Conservation (phyloP, 2,329 filamentous ascomycete genomes). For the Clonostachys sp. region DNA sequence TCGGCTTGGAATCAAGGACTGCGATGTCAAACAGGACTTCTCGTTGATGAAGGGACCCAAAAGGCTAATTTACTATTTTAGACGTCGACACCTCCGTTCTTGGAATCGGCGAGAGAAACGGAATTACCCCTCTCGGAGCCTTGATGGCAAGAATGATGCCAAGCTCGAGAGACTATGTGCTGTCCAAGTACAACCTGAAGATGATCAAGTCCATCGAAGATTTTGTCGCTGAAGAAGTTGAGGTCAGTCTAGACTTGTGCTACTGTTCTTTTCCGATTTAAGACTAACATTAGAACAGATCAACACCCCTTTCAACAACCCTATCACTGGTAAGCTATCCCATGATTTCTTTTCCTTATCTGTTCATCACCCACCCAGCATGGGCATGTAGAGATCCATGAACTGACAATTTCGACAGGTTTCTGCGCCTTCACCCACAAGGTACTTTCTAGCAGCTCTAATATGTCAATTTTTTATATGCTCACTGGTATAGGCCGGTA, state of each 20-base stretch:
- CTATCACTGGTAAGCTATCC: slow-evolving; percentile 11
- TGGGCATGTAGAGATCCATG: no score
- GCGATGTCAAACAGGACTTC: no score
- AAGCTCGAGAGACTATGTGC: slow-evolving; percentile 72
- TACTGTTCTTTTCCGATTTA: no score
- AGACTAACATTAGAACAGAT: not conserved
- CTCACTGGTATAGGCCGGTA: slow-evolving; percentile 13
- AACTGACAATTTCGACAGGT: no score
- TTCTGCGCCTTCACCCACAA: slow-evolving; percentile 19
- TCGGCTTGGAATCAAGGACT: no score
- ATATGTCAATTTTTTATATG: no score
- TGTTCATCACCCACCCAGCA: no score
- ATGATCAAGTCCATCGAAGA: slow-evolving; percentile 89
- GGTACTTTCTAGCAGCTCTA: not conserved
- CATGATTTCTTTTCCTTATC: no score
- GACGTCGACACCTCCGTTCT: not conserved
- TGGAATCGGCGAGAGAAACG: not conserved
- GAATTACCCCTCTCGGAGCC: not conserved
- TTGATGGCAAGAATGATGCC: slow-evolving; percentile 6
- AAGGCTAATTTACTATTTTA: not conserved
- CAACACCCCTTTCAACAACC: slow-evolving; percentile 20
- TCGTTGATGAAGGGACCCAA: no score
- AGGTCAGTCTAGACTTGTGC: no score
- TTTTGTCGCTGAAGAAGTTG: slow-evolving; percentile 71
- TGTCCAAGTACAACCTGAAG: slow-evolving; percentile 81